These are phyloP conservation scores for Gossypium lobatum DNA, from an alignment of 441 rosid species.

Conservation along the genomic window DNA sequence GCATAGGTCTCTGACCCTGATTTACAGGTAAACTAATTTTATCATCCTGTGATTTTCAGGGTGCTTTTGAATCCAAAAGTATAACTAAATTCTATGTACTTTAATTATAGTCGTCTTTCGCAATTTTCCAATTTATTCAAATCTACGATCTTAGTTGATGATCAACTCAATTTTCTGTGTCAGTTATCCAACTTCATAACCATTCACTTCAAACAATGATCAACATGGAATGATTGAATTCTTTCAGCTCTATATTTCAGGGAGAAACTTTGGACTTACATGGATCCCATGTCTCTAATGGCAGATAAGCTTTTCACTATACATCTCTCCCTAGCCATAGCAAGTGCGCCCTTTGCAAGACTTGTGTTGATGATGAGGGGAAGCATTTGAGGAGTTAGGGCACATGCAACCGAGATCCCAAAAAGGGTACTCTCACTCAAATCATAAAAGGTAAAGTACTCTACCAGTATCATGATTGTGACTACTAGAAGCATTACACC, in stretches of 20 bases:
- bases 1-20: too few species aligned
- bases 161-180: background rate
- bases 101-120: background rate
- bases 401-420: constrained; percentile 69
- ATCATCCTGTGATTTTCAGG: too few species aligned
- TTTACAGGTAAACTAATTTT: too few species aligned
- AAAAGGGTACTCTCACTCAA: constrained; percentile 49
- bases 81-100: background rate
- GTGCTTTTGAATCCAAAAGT: too few species aligned
- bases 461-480: constrained; percentile 33
- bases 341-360: constrained; percentile 76
- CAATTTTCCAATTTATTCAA: background rate
- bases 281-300: constrained; percentile 69
- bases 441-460: constrained; percentile 25
- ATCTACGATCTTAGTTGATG: background rate
- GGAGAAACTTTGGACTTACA: constrained; percentile 33
- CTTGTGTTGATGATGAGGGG: constrained; percentile 64
- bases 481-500: constrained; percentile 56
- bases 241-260: background rate
- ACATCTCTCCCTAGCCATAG: constrained; percentile 72
- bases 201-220: background rate
- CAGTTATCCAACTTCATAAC: background rate
- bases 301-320: constrained; percentile 63
- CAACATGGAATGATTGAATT: background rate
- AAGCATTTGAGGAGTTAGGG: constrained; percentile 78